Conservation (phyloP, 1,284 basidiomycete genomes). For the Amylostereum chailletii region DNA sequence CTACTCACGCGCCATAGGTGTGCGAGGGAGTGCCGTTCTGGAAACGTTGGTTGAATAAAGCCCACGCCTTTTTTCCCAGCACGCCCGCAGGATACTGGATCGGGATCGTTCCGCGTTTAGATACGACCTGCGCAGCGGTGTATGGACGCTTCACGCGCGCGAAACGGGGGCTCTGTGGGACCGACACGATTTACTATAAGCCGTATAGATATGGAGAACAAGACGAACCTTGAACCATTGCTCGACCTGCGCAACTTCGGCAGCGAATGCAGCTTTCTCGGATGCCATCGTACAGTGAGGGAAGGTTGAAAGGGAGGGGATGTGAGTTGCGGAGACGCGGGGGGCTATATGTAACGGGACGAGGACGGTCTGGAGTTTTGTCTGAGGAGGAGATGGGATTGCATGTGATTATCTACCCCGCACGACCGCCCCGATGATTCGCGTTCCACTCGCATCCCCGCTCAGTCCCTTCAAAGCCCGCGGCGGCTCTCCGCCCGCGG, state of each 20-base stretch:
- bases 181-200: slow-evolving; percentile 4
- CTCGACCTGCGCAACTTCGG: slow-evolving; percentile 81
- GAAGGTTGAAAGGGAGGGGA: slow-evolving; percentile 28
- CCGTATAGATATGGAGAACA: slow-evolving; percentile 1
- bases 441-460: background rate
- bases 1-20: slow-evolving; percentile 93
- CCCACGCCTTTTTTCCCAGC: slow-evolving; percentile 85
- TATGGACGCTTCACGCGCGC: slow-evolving; percentile 82
- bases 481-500: background rate
- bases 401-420: slow-evolving; percentile 4
- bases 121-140: slow-evolving; percentile 87
- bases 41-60: slow-evolving; percentile 58
- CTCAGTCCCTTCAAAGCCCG: background rate
- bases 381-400: background rate
- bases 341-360: background rate
- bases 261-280: slow-evolving; percentile 60
- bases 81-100: slow-evolving; percentile 84
- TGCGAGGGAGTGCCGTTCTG: slow-evolving; percentile 74
- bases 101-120: slow-evolving; percentile 85
- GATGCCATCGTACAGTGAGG: slow-evolving; percentile 17
- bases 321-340: background rate
- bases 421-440: background rate
- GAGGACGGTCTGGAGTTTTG: background rate
- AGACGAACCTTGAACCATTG: slow-evolving; percentile 83
- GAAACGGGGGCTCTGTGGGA: slow-evolving; percentile 73